Percentiles rank a stretch among this genome's conserved stretches.
These are phyloP conservation scores for Penicillium palitans DNA, from an alignment of 2,329 filamentous ascomycete genomes.

Conservation along the genomic window DNA sequence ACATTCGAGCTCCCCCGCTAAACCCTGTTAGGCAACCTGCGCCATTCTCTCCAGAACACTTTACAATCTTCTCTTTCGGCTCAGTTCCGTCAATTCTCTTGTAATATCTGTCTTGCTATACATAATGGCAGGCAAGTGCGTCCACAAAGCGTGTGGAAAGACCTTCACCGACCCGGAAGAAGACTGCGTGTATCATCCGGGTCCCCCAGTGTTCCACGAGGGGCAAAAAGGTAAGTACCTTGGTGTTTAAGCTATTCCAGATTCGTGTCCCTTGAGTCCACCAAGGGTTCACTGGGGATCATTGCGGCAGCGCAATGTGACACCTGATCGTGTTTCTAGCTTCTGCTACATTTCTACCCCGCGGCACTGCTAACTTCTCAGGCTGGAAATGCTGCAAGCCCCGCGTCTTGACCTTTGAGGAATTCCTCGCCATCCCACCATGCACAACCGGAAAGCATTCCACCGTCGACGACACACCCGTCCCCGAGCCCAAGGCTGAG, in stretches of 20 bases:
- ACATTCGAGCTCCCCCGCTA: constrained; percentile 44
- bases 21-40: constrained; percentile 31
- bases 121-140: constrained; percentile 66
- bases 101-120: constrained; percentile 3
- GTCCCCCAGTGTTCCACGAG: constrained; percentile 93
- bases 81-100: neutral
- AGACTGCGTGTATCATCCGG: constrained; percentile 87
- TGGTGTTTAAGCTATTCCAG: constrained; percentile 26
- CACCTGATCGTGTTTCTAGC: neutral
- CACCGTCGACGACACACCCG: constrained; percentile 72
- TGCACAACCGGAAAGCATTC: constrained; percentile 94
- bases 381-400: constrained; percentile 99
- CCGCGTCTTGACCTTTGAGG: constrained; percentile 93
- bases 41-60: constrained; percentile 9
- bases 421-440: constrained; percentile 89
- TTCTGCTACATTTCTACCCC: neutral
- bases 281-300: constrained; percentile 14
- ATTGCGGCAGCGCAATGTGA: neutral
- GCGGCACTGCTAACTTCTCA: constrained; percentile 41
- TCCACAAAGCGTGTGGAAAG: constrained; percentile 95
- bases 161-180: constrained; percentile 77
- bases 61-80: constrained; percentile 3
- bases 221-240: constrained; percentile 83
- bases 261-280: constrained; percentile 13
- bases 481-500: constrained; percentile 42